Percentiles rank a stretch among this genome's conserved stretches.
phyloP scores from a whole-genome alignment of 805 yeast genomes.

The Candida xyloterini region DNA sequence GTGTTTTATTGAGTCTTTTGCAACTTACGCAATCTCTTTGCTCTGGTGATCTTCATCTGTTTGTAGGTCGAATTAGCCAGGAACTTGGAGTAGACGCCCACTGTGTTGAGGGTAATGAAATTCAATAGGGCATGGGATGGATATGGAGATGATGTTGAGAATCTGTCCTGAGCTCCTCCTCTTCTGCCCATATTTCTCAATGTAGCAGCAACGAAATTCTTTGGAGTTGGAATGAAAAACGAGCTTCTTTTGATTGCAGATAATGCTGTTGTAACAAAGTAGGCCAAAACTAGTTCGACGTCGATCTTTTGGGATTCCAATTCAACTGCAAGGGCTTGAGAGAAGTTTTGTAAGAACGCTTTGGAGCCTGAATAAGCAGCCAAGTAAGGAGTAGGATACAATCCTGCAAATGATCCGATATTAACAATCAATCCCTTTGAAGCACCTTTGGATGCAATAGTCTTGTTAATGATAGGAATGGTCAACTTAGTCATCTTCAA shows the following conservation, averaged over 20 bases:
- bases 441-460: slow-evolving; percentile 42
- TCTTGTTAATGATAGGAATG: slow-evolving; percentile 62
- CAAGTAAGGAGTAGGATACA: slow-evolving; percentile 85
- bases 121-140: slow-evolving; percentile 94
- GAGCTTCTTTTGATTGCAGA: slow-evolving; percentile 85
- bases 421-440: slow-evolving; percentile 78
- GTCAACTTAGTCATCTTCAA: slow-evolving; percentile 79
- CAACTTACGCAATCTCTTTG: slow-evolving; percentile 52
- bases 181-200: slow-evolving; percentile 73
- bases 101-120: slow-evolving; percentile 69
- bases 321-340: slow-evolving; percentile 84
- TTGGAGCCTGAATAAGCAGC: slow-evolving; percentile 96
- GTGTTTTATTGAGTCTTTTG: slow-evolving; percentile 7
- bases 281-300: slow-evolving; percentile 81
- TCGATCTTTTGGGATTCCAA: slow-evolving; percentile 67
- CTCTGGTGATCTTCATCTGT: slow-evolving; percentile 79
- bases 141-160: slow-evolving; percentile 82
- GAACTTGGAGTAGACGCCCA: slow-evolving; percentile 74
- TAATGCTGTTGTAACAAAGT: slow-evolving; percentile 93
- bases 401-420: slow-evolving; percentile 97
- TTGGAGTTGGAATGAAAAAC: slow-evolving; percentile 75
- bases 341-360: slow-evolving; percentile 93
- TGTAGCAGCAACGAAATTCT: slow-evolving; percentile 70
- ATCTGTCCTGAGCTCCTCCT: slow-evolving; percentile 90
- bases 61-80: slow-evolving; percentile 66